These are phyloP conservation scores for Durotheca rogersii DNA, from an alignment of 495 filamentous ascomycete genomes.

Conservation along the genomic window DNA sequence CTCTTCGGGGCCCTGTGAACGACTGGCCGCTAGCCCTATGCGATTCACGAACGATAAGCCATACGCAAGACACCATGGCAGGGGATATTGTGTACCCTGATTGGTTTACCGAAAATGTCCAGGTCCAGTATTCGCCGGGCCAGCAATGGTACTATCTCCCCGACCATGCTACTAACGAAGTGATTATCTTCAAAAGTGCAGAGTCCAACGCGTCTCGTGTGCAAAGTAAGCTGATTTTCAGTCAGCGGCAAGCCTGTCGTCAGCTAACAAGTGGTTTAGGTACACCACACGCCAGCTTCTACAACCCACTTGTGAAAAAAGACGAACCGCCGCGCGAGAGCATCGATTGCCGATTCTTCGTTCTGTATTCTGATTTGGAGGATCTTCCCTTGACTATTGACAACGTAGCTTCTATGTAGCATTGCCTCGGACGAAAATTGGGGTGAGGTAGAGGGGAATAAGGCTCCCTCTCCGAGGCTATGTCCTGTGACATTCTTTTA, in stretches of 20 bases:
- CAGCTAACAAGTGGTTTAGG: slow-evolving; percentile 1
- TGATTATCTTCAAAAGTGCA: neutral
- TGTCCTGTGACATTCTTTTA: too few species aligned
- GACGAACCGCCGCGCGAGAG: slow-evolving; percentile 47
- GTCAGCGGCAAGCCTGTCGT: neutral
- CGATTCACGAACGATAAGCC: neutral
- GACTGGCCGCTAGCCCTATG: neutral
- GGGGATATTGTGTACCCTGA: neutral
- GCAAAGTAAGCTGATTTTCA: too few species aligned
- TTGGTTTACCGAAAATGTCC: neutral
- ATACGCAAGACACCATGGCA: neutral
- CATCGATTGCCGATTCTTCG: slow-evolving; percentile 54
- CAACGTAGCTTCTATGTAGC: too few species aligned
- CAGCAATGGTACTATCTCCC: slow-evolving; percentile 1
- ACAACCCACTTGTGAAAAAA: neutral
- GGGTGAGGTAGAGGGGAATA: too few species aligned
- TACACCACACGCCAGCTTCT: neutral
- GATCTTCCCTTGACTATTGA: too few species aligned
- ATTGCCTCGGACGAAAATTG: too few species aligned
- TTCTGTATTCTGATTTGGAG: slow-evolving; percentile 48
- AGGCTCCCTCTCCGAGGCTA: too few species aligned
- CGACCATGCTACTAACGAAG: neutral
- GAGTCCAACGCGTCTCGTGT: neutral
- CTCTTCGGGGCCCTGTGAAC: neutral
- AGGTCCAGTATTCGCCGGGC: neutral